Evolutionary conservation across 305 asterid genomes (phyloP).

Genomic region (Fraxinus albicans): DNA sequence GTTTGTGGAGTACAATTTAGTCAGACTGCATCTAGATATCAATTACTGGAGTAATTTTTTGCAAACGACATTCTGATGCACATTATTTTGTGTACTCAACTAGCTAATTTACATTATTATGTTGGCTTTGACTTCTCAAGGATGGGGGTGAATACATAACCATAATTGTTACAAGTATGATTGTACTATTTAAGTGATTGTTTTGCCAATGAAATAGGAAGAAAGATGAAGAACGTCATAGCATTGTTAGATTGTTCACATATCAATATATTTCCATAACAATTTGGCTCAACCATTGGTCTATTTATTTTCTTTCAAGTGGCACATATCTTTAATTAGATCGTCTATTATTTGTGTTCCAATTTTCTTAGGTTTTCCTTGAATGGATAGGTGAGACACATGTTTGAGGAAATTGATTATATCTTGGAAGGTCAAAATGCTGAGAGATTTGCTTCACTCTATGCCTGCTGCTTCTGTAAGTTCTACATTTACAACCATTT

Average conservation of each 20-base stretch:
- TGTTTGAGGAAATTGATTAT: slow-evolving; percentile 97
- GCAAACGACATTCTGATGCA: background rate
- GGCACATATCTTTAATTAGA: slow-evolving; percentile 6
- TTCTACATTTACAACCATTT: slow-evolving; percentile 14
- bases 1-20: background rate
- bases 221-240: background rate
- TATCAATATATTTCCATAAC: background rate
- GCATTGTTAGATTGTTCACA: background rate
- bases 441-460: slow-evolving; percentile 86
- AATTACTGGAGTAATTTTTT: background rate
- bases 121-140: background rate
- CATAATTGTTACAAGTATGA: background rate
- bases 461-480: slow-evolving; percentile 59
- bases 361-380: slow-evolving; percentile 28
- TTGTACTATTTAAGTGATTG: background rate
- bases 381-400: slow-evolving; percentile 77
- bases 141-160: background rate
- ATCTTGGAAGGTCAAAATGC: slow-evolving; percentile 93
- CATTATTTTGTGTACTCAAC: background rate
- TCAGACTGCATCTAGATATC: background rate
- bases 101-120: background rate
- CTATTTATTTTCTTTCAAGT: background rate
- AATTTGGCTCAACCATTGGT: background rate
- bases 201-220: background rate
- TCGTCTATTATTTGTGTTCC: slow-evolving; percentile 14